phyloP scores from a whole-genome alignment of 495 filamentous ascomycete genomes.

The Aspergillus bridgeri region DNA sequence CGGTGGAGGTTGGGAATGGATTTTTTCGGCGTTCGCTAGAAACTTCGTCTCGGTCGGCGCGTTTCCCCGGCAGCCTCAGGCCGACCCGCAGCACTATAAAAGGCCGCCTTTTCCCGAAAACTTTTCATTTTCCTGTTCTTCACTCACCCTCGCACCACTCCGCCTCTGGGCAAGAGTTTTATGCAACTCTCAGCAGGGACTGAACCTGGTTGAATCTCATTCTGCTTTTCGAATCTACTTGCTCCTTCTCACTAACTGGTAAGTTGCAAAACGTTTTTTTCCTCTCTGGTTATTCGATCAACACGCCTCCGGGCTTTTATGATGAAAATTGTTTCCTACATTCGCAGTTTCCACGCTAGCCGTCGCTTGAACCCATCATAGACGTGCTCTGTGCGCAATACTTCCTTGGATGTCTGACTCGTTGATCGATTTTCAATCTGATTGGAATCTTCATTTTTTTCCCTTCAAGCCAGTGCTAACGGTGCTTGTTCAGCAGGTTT shows the following conservation, averaged over 20 bases:
- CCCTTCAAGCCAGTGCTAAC: slow-evolving; percentile 8
- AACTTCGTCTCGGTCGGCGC: slow-evolving; percentile 25
- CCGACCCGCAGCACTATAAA: slow-evolving; percentile 33
- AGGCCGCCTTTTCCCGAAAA: slow-evolving; percentile 18
- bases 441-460: slow-evolving; percentile 2
- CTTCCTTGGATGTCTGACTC: slow-evolving; percentile 56
- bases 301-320: slow-evolving; percentile 29
- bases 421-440: slow-evolving; percentile 7
- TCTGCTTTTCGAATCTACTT: slow-evolving; percentile 6
- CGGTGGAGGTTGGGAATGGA: neutral
- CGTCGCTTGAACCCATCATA: slow-evolving; percentile 47
- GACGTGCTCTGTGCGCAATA: slow-evolving; percentile 44
- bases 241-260: neutral
- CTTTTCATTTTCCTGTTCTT: slow-evolving; percentile 28
- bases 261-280: neutral
- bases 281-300: slow-evolving; percentile 11
- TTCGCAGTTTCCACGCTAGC: slow-evolving; percentile 56
- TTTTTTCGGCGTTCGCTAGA: slow-evolving; percentile 24
- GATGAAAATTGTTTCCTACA: slow-evolving; percentile 51
- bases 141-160: slow-evolving; percentile 9
- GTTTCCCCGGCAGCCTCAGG: slow-evolving; percentile 36
- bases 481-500: slow-evolving; percentile 3
- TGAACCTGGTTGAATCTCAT: slow-evolving; percentile 3
- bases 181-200: slow-evolving; percentile 7
- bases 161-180: slow-evolving; percentile 1